phyloP scores from a whole-genome alignment of 345 rosid genomes.

The Sisymbrium irio region DNA sequence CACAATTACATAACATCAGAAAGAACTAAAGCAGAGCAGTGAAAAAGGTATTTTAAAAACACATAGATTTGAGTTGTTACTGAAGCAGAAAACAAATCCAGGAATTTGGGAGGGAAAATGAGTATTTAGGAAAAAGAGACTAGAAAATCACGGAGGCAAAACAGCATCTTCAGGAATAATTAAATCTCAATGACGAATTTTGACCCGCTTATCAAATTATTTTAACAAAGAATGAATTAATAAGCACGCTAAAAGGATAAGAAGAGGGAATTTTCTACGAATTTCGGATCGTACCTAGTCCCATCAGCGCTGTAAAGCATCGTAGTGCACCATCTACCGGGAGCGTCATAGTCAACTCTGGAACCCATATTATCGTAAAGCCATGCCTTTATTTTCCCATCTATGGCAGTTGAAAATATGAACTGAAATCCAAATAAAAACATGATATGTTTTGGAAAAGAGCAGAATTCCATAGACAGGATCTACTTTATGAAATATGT shows the following conservation, averaged over 20 bases:
- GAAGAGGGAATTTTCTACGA: not conserved
- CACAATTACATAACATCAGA: not conserved
- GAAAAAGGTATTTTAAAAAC: not conserved
- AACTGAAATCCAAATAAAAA: slow-evolving; percentile 47
- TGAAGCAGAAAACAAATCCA: not conserved
- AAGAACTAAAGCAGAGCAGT: slow-evolving; percentile 3
- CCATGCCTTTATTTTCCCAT: slow-evolving; percentile 94
- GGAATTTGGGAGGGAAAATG: not conserved
- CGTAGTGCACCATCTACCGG: slow-evolving; percentile 72
- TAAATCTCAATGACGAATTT: not conserved
- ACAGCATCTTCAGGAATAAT: not conserved
- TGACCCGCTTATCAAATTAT: not conserved
- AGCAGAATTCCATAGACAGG: not conserved
- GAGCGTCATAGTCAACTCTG: slow-evolving; percentile 83
- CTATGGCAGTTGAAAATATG: slow-evolving; percentile 71
- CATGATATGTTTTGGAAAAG: not conserved
- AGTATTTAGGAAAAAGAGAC: not conserved
- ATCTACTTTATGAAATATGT: not conserved
- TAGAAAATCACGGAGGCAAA: not conserved
- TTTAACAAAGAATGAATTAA: not conserved
- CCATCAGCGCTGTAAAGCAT: slow-evolving; percentile 92
- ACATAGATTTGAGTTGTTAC: not conserved
- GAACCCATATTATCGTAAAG: slow-evolving; percentile 78
- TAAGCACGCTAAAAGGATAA: not conserved
- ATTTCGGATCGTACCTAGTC: slow-evolving; percentile 46